A percentile compares a stretch with the other conserved stretches of the same genome.
These are phyloP conservation scores for Cercospora zeina DNA, from an alignment of 2,329 filamentous ascomycete species.

Conservation along the genomic window DNA sequence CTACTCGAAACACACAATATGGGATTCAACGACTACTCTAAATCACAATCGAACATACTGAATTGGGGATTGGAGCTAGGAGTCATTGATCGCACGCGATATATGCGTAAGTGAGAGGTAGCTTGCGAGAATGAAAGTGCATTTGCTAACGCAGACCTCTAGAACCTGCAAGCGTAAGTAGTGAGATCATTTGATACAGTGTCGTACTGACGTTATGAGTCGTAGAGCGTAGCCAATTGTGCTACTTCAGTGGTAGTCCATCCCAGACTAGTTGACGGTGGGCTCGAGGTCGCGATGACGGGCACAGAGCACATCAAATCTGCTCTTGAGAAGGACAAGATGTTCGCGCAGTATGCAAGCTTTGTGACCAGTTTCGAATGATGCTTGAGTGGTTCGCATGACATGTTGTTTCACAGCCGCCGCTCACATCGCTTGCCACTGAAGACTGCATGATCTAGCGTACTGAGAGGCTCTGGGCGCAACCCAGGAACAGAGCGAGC, in stretches of 20 bases:
- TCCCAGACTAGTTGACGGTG: conserved; percentile 24
- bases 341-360: conserved; percentile 21
- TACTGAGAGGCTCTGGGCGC: not conserved
- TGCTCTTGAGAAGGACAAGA: conserved; percentile 16
- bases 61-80: conserved; percentile 25
- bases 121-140: not conserved
- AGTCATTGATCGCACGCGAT: conserved; percentile 19
- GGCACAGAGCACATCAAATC: conserved; percentile 15
- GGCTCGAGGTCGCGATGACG: conserved; percentile 24
- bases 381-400: not conserved
- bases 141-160: not conserved
- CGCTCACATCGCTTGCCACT: not conserved
- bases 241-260: conserved; percentile 26
- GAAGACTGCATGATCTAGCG: not conserved
- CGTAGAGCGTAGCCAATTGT: conserved; percentile 19
- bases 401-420: not conserved
- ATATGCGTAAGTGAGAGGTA: conserved; percentile 15
- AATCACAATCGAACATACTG: conserved; percentile 20
- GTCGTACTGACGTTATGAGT: not conserved
- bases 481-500: too few relatives aligned
- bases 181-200: not conserved
- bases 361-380: conserved; percentile 18
- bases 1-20: conserved; percentile 25
- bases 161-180: conserved; percentile 11
- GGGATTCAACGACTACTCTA: conserved; percentile 28